These are phyloP conservation scores for Aspergillus kassunensis DNA, from an alignment of 495 filamentous ascomycete species.

Conservation along the genomic window DNA sequence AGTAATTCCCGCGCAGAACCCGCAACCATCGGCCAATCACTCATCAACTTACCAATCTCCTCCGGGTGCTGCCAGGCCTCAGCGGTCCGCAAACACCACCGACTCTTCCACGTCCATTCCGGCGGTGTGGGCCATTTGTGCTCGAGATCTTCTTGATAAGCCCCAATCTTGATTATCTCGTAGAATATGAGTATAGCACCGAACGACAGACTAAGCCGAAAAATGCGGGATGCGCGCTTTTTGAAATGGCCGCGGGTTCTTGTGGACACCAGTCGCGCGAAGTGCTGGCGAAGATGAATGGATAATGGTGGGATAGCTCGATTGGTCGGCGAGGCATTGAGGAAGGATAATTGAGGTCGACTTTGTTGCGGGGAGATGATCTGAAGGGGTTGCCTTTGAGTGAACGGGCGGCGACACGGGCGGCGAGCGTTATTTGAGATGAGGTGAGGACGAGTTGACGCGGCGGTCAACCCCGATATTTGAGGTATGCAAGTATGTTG, in stretches of 20 bases:
- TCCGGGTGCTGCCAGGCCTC: constrained; percentile 53
- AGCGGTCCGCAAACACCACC: constrained; percentile 56
- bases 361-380: constrained; percentile 43
- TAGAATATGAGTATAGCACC: constrained; percentile 53
- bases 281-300: constrained; percentile 48
- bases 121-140: constrained; percentile 67
- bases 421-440: not conserved
- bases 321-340: constrained; percentile 48
- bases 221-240: constrained; percentile 55
- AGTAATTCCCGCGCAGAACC: constrained; percentile 52
- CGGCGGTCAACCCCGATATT: constrained; percentile 25
- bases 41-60: constrained; percentile 42
- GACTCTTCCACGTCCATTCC: constrained; percentile 66
- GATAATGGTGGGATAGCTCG: constrained; percentile 34
- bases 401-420: constrained; percentile 37
- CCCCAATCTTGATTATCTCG: constrained; percentile 50
- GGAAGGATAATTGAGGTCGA: constrained; percentile 80
- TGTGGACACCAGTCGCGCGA: constrained; percentile 71
- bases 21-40: constrained; percentile 63
- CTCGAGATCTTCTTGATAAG: constrained; percentile 68
- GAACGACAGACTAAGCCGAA: constrained; percentile 52
- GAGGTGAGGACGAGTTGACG: constrained; percentile 11
- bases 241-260: constrained; percentile 65
- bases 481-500: constrained; percentile 22
- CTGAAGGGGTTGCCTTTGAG: constrained; percentile 44